A percentile compares a stretch with the other conserved stretches of the same genome.
phyloP scores from a whole-genome alignment of 75 land plant species.

The Chamaecyparis obtusa region DNA sequence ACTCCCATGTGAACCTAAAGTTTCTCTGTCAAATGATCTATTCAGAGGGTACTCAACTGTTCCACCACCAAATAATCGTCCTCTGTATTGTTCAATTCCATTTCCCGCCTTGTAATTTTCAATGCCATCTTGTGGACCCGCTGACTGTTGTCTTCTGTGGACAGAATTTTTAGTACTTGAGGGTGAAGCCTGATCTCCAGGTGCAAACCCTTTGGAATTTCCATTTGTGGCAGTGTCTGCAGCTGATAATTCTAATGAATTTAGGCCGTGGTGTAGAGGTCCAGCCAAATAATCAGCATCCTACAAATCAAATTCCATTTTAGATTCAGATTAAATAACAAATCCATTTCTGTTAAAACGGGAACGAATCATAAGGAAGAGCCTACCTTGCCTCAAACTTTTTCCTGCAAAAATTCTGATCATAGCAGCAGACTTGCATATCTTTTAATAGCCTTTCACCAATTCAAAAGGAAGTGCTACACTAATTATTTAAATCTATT shows the following conservation, averaged over 20 bases:
- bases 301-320: not conserved
- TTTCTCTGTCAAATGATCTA: not conserved
- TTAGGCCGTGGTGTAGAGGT: not conserved
- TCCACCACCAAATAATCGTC: not conserved
- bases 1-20: not conserved
- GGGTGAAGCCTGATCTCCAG: not conserved
- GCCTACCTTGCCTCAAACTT: not conserved
- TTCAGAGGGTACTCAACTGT: not conserved
- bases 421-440: not conserved
- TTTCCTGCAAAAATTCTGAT: not conserved
- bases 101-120: not conserved
- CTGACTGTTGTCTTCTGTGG: not conserved
- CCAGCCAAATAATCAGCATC: not conserved
- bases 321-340: not conserved
- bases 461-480: not conserved
- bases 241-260: not conserved
- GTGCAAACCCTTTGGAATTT: not conserved
- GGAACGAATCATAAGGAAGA: not conserved
- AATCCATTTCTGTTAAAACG: not conserved
- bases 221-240: not conserved
- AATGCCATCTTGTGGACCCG: not conserved
- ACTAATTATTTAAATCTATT: not conserved
- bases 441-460: not conserved
- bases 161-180: not conserved
- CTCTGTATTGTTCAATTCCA: not conserved